These are phyloP conservation scores for Rhodotorula sp. DNA, from an alignment of 1,284 basidiomycete species.

Conservation along the genomic window DNA sequence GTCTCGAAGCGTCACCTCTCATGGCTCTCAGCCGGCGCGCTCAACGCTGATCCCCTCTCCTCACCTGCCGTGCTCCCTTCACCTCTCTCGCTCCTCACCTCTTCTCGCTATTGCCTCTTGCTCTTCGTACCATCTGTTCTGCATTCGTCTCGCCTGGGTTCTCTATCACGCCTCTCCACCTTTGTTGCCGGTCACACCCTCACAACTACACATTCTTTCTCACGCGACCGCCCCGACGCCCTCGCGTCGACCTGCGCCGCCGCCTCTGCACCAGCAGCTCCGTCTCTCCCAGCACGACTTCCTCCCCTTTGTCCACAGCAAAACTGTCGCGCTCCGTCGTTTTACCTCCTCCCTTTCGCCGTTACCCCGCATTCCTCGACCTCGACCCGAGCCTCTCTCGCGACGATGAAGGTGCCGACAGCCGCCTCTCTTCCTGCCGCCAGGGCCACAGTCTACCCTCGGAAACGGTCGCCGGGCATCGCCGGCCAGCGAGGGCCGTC, in stretches of 20 bases:
- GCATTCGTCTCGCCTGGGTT: neutral
- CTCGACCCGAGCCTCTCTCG: neutral
- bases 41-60: neutral
- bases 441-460: conserved; percentile 15
- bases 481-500: conserved; percentile 23
- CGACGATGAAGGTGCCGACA: conserved; percentile 26
- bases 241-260: neutral
- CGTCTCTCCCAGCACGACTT: too few relatives aligned
- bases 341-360: neutral
- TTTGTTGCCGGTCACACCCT: neutral
- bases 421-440: conserved; percentile 11
- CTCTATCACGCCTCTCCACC: neutral
- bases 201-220: conserved; percentile 8
- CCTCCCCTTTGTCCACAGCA: neutral
- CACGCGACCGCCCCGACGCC: neutral
- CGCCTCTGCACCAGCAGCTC: neutral
- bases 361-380: conserved; percentile 18
- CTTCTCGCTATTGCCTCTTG: neutral
- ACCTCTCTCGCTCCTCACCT: neutral
- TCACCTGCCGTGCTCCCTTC: neutral
- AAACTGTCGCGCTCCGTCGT: conserved; percentile 1
- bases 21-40: neutral
- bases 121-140: neutral
- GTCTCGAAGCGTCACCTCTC: conserved; percentile 1
- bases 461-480: conserved; percentile 19